phyloP scores from a whole-genome alignment of 2,329 filamentous ascomycete species.

The Ophiocordyceps camponoti-leonardi region DNA sequence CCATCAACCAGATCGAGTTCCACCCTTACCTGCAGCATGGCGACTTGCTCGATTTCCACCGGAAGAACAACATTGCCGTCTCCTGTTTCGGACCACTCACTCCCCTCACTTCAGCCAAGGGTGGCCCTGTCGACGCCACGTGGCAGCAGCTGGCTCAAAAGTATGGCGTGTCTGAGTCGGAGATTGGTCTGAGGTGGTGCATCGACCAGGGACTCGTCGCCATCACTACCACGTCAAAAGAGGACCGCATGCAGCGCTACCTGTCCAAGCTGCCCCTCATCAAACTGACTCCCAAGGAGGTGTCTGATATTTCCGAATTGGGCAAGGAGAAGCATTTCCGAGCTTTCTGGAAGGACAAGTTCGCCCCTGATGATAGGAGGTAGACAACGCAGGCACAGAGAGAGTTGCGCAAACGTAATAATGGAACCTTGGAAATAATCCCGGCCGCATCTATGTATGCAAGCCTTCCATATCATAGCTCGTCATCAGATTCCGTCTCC shows the following conservation, averaged over 20 bases:
- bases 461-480: constrained; percentile 19
- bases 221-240: constrained; percentile 42
- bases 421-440: neutral
- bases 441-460: neutral
- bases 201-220: constrained; percentile 41
- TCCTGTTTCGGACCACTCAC: constrained; percentile 39
- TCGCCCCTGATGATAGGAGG: constrained; percentile 29
- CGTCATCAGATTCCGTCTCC: constrained; percentile 39
- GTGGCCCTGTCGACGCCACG: constrained; percentile 33
- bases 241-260: constrained; percentile 39
- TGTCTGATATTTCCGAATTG: constrained; percentile 34
- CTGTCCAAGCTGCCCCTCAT: constrained; percentile 32
- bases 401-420: neutral
- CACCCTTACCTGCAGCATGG: constrained; percentile 60
- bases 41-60: constrained; percentile 38
- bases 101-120: constrained; percentile 25
- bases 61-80: constrained; percentile 37
- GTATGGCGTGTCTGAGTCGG: constrained; percentile 37
- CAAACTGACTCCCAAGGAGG: constrained; percentile 40
- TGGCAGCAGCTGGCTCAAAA: constrained; percentile 36
- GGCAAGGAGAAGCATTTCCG: constrained; percentile 45
- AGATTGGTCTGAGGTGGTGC: constrained; percentile 41
- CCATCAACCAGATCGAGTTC: constrained; percentile 67
- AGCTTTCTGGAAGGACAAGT: constrained; percentile 38
- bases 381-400: constrained; percentile 5